Base-by-base conservation (phyloP, 768 basidiomycete species). In the Termitomyces sp. region DNA sequence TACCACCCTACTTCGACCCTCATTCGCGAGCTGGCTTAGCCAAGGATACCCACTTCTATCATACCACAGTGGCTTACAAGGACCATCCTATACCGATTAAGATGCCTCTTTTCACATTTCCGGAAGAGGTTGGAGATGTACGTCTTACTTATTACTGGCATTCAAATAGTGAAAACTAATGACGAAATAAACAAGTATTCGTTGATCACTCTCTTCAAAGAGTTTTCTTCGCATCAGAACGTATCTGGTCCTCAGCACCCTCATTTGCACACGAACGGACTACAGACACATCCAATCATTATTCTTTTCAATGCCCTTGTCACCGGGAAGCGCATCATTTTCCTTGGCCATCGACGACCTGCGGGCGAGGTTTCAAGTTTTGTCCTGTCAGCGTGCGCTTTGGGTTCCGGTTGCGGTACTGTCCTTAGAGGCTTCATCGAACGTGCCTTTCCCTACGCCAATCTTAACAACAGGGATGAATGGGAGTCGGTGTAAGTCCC, bases 121-220 rank as follows among this genome's bases (percentile, higher is more conserved):
- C 91, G 0, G 92, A 95, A 70, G 97, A 99, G 77, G 92, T 99
- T 56, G 95, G 97, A 46, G 95, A 98, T 71, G 96, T 98, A 68
- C 77, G 71, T 76, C 46, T 51, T 55, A 8, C 46, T 51, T 55
- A 8, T 51, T 34, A 31, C 29, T 31, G 50, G 18, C 16, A 20
- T 14, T 36, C 39, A 26, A 42, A 57, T n/a, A 55, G 22, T 49
- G 26, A 53, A 20, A 41, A 53, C 41, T 26, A 16, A 32, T 24
- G 42, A 22, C 37, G 7, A 43, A 43, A 22, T 43, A 13, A 24
- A 29, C 41, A 26, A 98, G 95, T 98, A 94, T 72, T 97, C 94
- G 24, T 71, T 98, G 58, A 94, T 94, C 59, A 89, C 88, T 61
- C 81, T 98, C 51, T 85, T 96, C 64, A 89, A 91, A 68, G 88